Evolutionary conservation across 768 basidiomycete species (phyloP).

Genomic region (Chiua virens): DNA sequence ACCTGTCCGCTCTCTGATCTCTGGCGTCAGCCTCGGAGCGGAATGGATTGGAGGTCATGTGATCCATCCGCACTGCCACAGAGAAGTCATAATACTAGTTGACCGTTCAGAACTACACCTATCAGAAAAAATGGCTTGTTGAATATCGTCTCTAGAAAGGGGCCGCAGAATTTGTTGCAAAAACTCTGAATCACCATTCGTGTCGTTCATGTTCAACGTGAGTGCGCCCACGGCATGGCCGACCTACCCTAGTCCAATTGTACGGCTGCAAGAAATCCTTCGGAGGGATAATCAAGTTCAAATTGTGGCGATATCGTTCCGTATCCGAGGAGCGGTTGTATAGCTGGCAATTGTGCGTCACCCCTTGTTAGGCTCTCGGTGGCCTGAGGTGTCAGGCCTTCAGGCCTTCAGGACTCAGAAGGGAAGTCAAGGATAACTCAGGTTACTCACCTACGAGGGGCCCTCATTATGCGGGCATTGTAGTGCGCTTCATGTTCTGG

Average conservation of each 20-base stretch:
- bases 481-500: background rate
- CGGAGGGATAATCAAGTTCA: no score
- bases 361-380: background rate
- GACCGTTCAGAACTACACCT: background rate
- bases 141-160: background rate
- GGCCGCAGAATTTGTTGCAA: background rate
- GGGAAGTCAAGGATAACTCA: background rate
- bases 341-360: no score
- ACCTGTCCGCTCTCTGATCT: background rate
- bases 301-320: background rate
- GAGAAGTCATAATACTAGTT: no score
- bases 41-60: constrained; percentile 1
- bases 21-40: no score
- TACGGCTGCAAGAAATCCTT: background rate
- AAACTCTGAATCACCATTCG: background rate
- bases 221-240: background rate
- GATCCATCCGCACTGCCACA: background rate
- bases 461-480: background rate
- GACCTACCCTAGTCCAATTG: background rate
- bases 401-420: no score
- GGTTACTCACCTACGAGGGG: background rate
- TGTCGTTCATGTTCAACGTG: background rate
- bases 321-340: background rate
- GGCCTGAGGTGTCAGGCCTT: no score
- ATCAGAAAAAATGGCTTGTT: background rate